phyloP scores from a whole-genome alignment of 2,329 filamentous ascomycete genomes.

The Claviceps citrina region DNA sequence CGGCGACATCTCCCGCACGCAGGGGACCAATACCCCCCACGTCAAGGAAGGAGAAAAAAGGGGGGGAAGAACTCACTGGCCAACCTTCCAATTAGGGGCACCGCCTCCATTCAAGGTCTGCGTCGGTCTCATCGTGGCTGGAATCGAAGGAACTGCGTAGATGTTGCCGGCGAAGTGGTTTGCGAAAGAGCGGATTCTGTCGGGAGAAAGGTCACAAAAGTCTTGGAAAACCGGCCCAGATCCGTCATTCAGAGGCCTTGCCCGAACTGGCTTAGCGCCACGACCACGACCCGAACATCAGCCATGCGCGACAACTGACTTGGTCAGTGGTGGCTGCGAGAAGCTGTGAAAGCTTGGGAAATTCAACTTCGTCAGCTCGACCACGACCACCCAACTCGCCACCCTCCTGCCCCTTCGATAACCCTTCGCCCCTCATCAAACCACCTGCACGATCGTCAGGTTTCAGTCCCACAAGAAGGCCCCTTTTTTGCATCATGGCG shows the following conservation, averaged over 20 bases:
- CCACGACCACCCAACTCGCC: too few relatives aligned
- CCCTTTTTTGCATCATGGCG: slow-evolving; percentile 28
- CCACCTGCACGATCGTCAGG: neutral
- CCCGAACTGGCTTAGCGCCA: slow-evolving; percentile 19
- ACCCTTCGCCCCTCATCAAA: neutral
- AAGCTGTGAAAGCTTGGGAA: too few relatives aligned
- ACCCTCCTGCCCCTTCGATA: too few relatives aligned
- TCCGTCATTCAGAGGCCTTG: slow-evolving; percentile 18
- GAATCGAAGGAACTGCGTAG: slow-evolving; percentile 12
- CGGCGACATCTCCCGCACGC: too few relatives aligned
- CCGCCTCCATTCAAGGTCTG: slow-evolving; percentile 22
- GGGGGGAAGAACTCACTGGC: slow-evolving; percentile 19
- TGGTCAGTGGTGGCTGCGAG: too few relatives aligned
- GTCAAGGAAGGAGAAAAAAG: neutral
- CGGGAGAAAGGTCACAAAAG: slow-evolving; percentile 10
- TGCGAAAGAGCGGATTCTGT: slow-evolving; percentile 1
- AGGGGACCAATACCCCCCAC: neutral
- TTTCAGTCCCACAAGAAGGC: too few relatives aligned
- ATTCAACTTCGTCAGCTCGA: neutral
- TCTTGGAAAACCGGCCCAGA: slow-evolving; percentile 12
- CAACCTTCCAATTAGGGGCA: slow-evolving; percentile 18
- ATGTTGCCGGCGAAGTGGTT: slow-evolving; percentile 12
- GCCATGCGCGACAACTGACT: too few relatives aligned
- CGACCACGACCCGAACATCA: slow-evolving; percentile 11
- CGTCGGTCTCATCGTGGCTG: slow-evolving; percentile 26